phyloP scores from a whole-genome alignment of 2,329 filamentous ascomycete genomes.

The Fusarium caatingaense region DNA sequence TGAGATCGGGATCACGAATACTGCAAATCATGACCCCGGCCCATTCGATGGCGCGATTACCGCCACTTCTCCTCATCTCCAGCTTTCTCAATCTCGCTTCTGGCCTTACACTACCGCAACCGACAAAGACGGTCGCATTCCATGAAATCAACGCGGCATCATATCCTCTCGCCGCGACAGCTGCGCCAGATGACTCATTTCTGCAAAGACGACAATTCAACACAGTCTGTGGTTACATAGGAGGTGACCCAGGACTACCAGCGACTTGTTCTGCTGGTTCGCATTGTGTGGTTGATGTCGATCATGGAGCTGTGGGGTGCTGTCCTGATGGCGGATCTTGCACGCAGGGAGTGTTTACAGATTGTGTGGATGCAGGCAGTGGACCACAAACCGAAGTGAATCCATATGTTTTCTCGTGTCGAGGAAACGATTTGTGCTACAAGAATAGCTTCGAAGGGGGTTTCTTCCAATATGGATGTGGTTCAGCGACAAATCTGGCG shows the following conservation, averaged over 20 bases:
- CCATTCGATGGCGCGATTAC: conserved; percentile 52
- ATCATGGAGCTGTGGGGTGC: conserved; percentile 64
- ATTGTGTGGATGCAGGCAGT: conserved; percentile 65
- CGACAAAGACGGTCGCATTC: conserved; percentile 53
- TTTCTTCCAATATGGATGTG: conserved; percentile 68
- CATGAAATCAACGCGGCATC: conserved; percentile 55
- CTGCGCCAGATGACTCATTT: conserved; percentile 50
- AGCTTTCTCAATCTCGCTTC: conserved; percentile 48
- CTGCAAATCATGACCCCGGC: conserved; percentile 42
- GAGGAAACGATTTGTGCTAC: conserved; percentile 64
- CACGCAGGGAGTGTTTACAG: conserved; percentile 67
- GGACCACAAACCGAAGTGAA: conserved; percentile 62
- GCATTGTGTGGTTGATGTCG: conserved; percentile 66
- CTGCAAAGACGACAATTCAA: conserved; percentile 59
- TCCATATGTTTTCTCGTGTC: conserved; percentile 68
- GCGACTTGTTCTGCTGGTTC: conserved; percentile 69
- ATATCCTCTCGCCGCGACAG: conserved; percentile 57
- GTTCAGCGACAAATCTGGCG: conserved; percentile 59
- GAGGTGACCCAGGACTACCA: conserved; percentile 62
- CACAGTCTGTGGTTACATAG: conserved; percentile 69
- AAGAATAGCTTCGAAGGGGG: conserved; percentile 66
- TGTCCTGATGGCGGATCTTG: conserved; percentile 65
- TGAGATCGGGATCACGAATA: conserved; percentile 39
- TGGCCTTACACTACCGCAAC: conserved; percentile 56
- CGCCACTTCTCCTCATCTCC: conserved; percentile 52